These are phyloP conservation scores for Capillidium heterosporum DNA, from an alignment of 371 early-diverging fungal species.

Conservation along the genomic window DNA sequence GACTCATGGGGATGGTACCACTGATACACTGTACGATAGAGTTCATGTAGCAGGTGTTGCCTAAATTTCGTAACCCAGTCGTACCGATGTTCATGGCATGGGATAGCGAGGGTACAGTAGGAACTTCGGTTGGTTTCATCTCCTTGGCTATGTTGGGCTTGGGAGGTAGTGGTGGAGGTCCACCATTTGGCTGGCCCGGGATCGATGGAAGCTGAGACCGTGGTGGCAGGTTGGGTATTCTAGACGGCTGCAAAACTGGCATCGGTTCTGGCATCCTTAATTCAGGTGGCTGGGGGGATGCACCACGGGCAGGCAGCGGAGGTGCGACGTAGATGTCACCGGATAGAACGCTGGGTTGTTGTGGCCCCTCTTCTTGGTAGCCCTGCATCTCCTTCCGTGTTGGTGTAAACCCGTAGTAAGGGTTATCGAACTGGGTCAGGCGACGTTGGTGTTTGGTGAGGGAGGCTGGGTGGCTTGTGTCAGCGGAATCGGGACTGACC, in stretches of 20 bases:
- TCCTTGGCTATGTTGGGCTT: not conserved
- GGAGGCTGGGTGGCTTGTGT: not conserved
- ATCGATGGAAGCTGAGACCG: conserved; percentile 11
- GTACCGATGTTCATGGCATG: conserved; percentile 29
- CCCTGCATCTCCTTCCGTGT: conserved; percentile 10
- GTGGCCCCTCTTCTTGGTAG: conserved; percentile 7
- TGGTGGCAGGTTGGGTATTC: conserved; percentile 4
- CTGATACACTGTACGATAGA: conserved; percentile 86
- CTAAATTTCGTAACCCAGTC: conserved; percentile 79
- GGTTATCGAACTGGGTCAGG: conserved; percentile 36
- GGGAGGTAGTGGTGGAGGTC: not conserved
- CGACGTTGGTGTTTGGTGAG: conserved; percentile 14
- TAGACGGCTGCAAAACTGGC: conserved; percentile 12
- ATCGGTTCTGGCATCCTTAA: conserved; percentile 7
- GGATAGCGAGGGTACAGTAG: not conserved
- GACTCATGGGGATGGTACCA: conserved; percentile 63
- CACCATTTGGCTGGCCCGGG: not conserved
- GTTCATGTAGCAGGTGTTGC: conserved; percentile 98
- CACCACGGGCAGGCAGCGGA: conserved; percentile 8
- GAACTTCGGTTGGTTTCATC: not conserved
- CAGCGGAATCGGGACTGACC: not conserved
- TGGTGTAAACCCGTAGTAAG: conserved; percentile 30
- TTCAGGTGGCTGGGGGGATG: not conserved
- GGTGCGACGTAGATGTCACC: conserved; percentile 12
- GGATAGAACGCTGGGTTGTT: not conserved